A percentile compares a stretch with the other conserved stretches of the same genome.
Evolutionary conservation across 2,329 filamentous ascomycete genomes (phyloP).

Genomic region (Hypoxylon sp.): DNA sequence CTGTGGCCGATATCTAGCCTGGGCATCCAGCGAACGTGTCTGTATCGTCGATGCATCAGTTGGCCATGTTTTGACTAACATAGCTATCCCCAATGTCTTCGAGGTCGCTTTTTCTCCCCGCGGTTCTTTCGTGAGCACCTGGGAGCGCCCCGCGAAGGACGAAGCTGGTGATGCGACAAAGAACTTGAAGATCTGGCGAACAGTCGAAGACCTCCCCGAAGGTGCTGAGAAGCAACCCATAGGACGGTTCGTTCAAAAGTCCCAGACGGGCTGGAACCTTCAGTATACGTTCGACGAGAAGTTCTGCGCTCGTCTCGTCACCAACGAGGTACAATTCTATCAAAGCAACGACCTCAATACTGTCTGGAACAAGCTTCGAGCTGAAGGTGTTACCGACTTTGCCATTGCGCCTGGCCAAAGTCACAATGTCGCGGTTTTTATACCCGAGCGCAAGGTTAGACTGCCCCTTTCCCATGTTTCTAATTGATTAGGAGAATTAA

Average conservation of each 20-base stretch:
- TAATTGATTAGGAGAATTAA: constrained; percentile 32
- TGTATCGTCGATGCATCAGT: constrained; percentile 85
- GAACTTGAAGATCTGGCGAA: constrained; percentile 97
- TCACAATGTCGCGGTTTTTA: constrained; percentile 93
- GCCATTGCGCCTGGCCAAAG: constrained; percentile 90
- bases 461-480: background rate
- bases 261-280: constrained; percentile 94
- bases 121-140: constrained; percentile 94
- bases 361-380: constrained; percentile 95
- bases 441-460: constrained; percentile 92
- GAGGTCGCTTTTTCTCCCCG: constrained; percentile 94
- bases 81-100: constrained; percentile 87
- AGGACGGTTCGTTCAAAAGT: constrained; percentile 95
- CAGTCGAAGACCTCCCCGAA: constrained; percentile 76
- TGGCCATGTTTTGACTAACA: constrained; percentile 80
- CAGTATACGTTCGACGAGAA: constrained; percentile 96
- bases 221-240: constrained; percentile 79
- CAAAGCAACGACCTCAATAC: constrained; percentile 86
- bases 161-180: constrained; percentile 93
- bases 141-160: constrained; percentile 94
- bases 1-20: constrained; percentile 96
- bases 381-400: constrained; percentile 92
- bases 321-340: constrained; percentile 98
- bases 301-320: constrained; percentile 92
- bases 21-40: constrained; percentile 90